A percentile compares a stretch with the other conserved stretches of the same genome.
phyloP scores from a whole-genome alignment of 1,284 basidiomycete species.

The Peniophora sp. region DNA sequence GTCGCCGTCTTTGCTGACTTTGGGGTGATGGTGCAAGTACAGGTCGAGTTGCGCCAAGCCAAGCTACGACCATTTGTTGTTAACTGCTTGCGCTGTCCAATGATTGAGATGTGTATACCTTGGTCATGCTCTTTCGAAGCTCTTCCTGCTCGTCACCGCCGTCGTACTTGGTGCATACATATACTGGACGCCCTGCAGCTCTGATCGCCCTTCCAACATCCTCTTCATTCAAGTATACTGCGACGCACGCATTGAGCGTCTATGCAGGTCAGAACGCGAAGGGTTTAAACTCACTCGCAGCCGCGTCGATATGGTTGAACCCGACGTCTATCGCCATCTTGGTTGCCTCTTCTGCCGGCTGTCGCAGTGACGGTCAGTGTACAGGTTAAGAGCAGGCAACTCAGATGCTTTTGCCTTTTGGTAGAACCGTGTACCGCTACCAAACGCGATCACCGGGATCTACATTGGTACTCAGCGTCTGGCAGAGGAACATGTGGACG shows the following conservation, averaged over 20 bases:
- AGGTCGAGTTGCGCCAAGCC: slow-evolving; percentile 62
- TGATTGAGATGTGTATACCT: slow-evolving; percentile 28
- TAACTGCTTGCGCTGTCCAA: background rate
- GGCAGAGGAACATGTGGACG: background rate
- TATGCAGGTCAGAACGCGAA: background rate
- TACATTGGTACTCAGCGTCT: background rate
- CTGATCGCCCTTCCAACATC: slow-evolving; percentile 27
- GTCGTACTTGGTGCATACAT: slow-evolving; percentile 46
- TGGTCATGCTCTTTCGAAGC: slow-evolving; percentile 47
- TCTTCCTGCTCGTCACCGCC: slow-evolving; percentile 44
- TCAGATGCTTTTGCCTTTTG: background rate
- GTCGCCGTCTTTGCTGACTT: slow-evolving; percentile 36
- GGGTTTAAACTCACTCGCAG: slow-evolving; percentile 17
- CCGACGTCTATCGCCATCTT: slow-evolving; percentile 21
- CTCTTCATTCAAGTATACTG: slow-evolving; percentile 30
- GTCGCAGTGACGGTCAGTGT: background rate
- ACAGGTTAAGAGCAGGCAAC: background rate
- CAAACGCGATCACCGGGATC: background rate
- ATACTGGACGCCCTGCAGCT: slow-evolving; percentile 25
- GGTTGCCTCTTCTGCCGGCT: background rate
- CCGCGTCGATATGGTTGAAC: slow-evolving; percentile 25
- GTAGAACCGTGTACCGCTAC: background rate
- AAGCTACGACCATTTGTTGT: slow-evolving; percentile 28
- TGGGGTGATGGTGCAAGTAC: slow-evolving; percentile 59
- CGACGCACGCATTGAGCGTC: background rate